Conservation (phyloP, 176 grass and related monocot species). For the Tuctoria greenei region DNA sequence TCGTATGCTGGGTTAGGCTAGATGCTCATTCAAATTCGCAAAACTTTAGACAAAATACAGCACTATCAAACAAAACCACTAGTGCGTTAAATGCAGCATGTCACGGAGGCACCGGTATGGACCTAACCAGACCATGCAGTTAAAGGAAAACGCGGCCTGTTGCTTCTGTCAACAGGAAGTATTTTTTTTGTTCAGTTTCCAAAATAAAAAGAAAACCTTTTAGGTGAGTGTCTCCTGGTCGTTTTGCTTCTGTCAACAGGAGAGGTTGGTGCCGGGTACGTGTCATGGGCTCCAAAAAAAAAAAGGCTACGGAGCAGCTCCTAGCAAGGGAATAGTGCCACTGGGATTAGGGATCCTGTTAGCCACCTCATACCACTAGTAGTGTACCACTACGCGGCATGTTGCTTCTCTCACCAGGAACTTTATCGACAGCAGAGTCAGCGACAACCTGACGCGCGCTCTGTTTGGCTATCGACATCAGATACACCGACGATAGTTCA, state of each 20-base stretch:
- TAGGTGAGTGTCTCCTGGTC: slow-evolving; percentile 13
- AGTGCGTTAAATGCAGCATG: too few species aligned
- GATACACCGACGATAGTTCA: too few species aligned
- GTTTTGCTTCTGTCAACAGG: neutral
- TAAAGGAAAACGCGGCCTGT: neutral
- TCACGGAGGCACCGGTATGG: too few species aligned
- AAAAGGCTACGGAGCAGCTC: neutral
- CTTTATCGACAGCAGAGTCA: neutral
- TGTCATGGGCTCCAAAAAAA: neutral
- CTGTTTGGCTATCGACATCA: neutral
- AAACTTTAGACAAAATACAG: too few species aligned
- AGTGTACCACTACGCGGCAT: too few species aligned
- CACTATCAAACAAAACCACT: too few species aligned
- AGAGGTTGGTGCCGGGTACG: slow-evolving; percentile 9
- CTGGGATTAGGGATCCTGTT: neutral
- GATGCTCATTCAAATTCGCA: too few species aligned
- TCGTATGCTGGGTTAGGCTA: too few species aligned
- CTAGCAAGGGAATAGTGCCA: neutral
- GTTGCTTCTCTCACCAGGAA: too few species aligned
- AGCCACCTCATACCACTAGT: neutral
- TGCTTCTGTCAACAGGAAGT: slow-evolving; percentile 5
- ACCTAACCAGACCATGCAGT: too few species aligned
- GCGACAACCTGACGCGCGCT: neutral
- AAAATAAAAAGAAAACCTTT: neutral
- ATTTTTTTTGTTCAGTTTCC: neutral